A percentile compares a stretch with the other conserved stretches of the same genome.
Evolutionary conservation across 129 eudicot genomes (phyloP).

Genomic region (Rutidosis leptorrhynchoides): DNA sequence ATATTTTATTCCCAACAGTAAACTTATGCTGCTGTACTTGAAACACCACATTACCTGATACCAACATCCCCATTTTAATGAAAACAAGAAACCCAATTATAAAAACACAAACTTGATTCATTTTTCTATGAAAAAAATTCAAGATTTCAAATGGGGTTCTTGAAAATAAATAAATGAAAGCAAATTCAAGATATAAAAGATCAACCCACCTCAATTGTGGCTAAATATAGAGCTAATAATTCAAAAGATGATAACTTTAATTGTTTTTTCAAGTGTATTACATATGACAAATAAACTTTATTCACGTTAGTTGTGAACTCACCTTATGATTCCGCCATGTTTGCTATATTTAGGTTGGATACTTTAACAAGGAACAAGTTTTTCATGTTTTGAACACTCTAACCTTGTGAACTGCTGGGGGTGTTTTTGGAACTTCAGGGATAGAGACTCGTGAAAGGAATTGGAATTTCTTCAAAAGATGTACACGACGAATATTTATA

Average conservation of each 20-base stretch:
- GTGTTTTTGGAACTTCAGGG: background rate
- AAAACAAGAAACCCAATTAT: conserved; percentile 8
- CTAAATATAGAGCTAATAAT: conserved; percentile 26
- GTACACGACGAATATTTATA: no score
- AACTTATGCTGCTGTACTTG: conserved; percentile 62
- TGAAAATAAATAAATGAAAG: background rate
- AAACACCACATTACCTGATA: conserved; percentile 53
- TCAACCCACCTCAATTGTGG: conserved; percentile 16
- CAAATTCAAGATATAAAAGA: conserved; percentile 7
- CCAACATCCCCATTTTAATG: conserved; percentile 12
- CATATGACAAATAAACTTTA: conserved; percentile 14
- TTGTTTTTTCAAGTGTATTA: background rate
- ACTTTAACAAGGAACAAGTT: conserved; percentile 7
- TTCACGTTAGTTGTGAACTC: conserved; percentile 27
- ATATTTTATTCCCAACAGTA: conserved; percentile 34
- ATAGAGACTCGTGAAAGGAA: background rate
- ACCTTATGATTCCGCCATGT: conserved; percentile 14
- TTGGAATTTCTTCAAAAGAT: no score
- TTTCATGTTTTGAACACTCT: background rate
- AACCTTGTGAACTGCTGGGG: background rate
- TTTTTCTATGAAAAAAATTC: no score
- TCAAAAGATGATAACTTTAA: conserved; percentile 4
- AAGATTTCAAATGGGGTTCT: conserved; percentile 10
- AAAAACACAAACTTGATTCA: conserved; percentile 30
- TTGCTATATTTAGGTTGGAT: conserved; percentile 27